Base-by-base conservation (phyloP, 495 filamentous ascomycete genomes). In the Neurospora cerealis region DNA sequence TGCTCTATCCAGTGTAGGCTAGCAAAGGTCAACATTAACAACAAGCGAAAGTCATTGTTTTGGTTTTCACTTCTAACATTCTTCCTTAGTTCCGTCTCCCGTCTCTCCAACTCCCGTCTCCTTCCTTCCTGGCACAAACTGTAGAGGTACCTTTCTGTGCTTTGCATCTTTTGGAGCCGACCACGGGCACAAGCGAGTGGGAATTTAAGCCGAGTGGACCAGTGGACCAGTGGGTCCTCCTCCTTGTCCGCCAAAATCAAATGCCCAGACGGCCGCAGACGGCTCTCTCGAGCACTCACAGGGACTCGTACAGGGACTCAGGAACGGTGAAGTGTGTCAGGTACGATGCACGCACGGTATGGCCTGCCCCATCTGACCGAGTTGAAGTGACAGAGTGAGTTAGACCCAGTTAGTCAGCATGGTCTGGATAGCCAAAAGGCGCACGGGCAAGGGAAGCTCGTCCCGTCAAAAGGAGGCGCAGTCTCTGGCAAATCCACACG, bases 111-210 rank as follows among this genome's bases (percentile, higher is more conserved):
- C 41, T 42, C 15, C n/a, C n/a, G 48, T 60, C 24, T 66, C 54
- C 28, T 32, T 60, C 48, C 24, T 28, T 66, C 54, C 28, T 66
- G 15, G 54, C 54, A 36, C 54, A 34, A 62, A 62, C 24, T 62
- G 24, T 62, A 17, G 7, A 38, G 1, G 6, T 38, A 38, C 37
- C 54, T 15, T 62, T 62, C 13, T 13, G 7, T 66, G 15, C 70
- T 21, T 40, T 15, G 74, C 72, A 28, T 19, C 32, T 62, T 71
- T 66, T 77, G 78, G 77, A 79, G 74, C 77, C 75, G 73, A 74
- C 72, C 54, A 54, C 78, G 78, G 78, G 77, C 78, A 77, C 75
- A 79, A 79, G 78, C 78, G 78, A 79, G 78, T 73, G 75, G 72
- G 62, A 74, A 75, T 72, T 24, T 54, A 71, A 74, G 69, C 74